These are phyloP conservation scores for Globisporangium paddicum DNA, from an alignment of 352 stramenopile genomes.

Conservation along the genomic window DNA sequence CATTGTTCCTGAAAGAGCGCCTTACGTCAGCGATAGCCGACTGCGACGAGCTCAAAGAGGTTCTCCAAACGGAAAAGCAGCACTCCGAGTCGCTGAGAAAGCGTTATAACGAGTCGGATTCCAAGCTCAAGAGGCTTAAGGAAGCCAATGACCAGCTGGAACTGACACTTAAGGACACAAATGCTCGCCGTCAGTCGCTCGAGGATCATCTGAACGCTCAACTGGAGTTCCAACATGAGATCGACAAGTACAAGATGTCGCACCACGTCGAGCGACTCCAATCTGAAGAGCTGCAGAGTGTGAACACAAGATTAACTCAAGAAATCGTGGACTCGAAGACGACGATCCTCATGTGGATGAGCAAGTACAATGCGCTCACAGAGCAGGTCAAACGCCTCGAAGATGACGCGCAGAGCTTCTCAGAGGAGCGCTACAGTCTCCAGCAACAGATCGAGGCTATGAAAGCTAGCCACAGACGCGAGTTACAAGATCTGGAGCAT, in stretches of 20 bases:
- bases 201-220: slow-evolving; percentile 2
- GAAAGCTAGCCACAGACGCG: slow-evolving; percentile 9
- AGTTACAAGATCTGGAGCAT: slow-evolving; percentile 2
- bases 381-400: slow-evolving; percentile 33
- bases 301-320: slow-evolving; percentile 17
- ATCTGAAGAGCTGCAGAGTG: slow-evolving; percentile 4
- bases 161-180: slow-evolving; percentile 14
- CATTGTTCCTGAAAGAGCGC: slow-evolving; percentile 18
- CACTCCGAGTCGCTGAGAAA: background rate
- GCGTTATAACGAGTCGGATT: slow-evolving; percentile 3
- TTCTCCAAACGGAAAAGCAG: slow-evolving; percentile 8
- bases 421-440: slow-evolving; percentile 29
- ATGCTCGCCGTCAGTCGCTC: slow-evolving; percentile 4
- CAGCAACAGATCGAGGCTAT: slow-evolving; percentile 21
- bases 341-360: slow-evolving; percentile 68
- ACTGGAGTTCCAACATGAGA: slow-evolving; percentile 7
- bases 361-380: slow-evolving; percentile 39
- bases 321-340: slow-evolving; percentile 53
- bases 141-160: slow-evolving; percentile 10
- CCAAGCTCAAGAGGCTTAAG: slow-evolving; percentile 1
- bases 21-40: slow-evolving; percentile 18
- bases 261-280: slow-evolving; percentile 5
- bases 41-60: slow-evolving; percentile 15
- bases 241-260: slow-evolving; percentile 1
- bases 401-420: slow-evolving; percentile 17